phyloP scores from a whole-genome alignment of 352 stramenopile species.

The Phytophthora ramorum region DNA sequence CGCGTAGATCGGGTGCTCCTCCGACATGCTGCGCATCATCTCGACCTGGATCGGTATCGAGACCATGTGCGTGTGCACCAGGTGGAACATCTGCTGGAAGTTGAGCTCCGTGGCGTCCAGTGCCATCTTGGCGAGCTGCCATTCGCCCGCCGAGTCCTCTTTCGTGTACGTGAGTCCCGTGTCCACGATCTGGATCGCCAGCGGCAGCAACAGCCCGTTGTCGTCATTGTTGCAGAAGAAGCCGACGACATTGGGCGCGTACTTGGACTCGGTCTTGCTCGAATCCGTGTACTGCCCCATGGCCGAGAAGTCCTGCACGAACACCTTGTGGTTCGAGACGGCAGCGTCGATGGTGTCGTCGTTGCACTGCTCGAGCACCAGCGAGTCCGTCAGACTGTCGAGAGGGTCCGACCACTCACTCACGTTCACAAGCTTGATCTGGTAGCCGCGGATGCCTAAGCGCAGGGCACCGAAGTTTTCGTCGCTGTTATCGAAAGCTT shows the following conservation, averaged over 20 bases:
- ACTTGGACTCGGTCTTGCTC: constrained; percentile 31
- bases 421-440: constrained; percentile 31
- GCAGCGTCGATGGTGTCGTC: constrained; percentile 18
- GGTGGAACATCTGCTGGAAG: constrained; percentile 36
- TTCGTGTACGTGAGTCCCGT: constrained; percentile 39
- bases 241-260: constrained; percentile 36
- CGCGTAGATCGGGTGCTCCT: constrained; percentile 43
- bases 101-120: constrained; percentile 43
- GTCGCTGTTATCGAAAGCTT: constrained; percentile 44
- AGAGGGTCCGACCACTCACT: constrained; percentile 28
- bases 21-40: constrained; percentile 44
- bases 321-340: constrained; percentile 28
- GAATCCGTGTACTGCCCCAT: constrained; percentile 33
- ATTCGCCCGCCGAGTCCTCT: constrained; percentile 34
- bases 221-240: constrained; percentile 46
- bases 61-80: constrained; percentile 40
- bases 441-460: constrained; percentile 37
- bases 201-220: constrained; percentile 26
- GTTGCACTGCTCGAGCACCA: constrained; percentile 29
- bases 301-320: constrained; percentile 33
- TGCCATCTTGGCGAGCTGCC: constrained; percentile 51
- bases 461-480: constrained; percentile 40
- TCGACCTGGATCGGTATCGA: constrained; percentile 52
- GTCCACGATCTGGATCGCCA: constrained; percentile 43
- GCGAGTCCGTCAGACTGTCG: constrained; percentile 8